Base-by-base conservation (phyloP, 2,329 filamentous ascomycete genomes). In the Didymella glomerata region DNA sequence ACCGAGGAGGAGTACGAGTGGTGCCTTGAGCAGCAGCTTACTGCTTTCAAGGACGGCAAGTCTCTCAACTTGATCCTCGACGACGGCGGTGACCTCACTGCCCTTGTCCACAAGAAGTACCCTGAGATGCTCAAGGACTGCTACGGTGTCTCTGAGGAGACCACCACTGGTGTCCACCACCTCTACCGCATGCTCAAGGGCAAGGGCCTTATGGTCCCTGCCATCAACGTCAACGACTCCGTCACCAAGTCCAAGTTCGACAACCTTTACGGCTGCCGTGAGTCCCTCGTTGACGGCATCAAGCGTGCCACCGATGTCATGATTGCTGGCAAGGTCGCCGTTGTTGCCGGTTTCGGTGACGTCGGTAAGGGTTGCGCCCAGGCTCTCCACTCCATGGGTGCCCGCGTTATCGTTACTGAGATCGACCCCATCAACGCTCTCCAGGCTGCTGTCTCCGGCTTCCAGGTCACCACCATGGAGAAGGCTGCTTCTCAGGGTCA, bases 181-280 rank as follows among this genome's bases (percentile, higher is more conserved):
- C 88, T 99, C 64, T 99, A 98, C 91, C 88, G 89, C 79, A 97
- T 97, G 93, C 84, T 98, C 80, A 97, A 83, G 80, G 78, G 81
- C 77, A 87, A 87, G 80, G 78, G 79, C 59, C 92, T 98, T 68
- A 90, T 97, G 65, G 91, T 97, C 70, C 95, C 95, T 71, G 87
- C 94, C 82, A 78, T 98, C 89, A 99, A 99, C 83, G 94, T 99
- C 87, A 98, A 99, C 86, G 94, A 99, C 89, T 93, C 91, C 61
- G 94, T 99, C 79, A 99, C 95, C 83, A 99, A 98, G 90, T 97
- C 93, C 84, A 99, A 99, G 88, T 99, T 99, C 81, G 95, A 98
- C 88, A 99, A 99, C 90, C 85, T 98, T 69, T 99, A 98, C 88
- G 94, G 95, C 78, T 98, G 95, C 92, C 90, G 93, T 80, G 95